Evolutionary conservation across 2,329 filamentous ascomycete species (phyloP).

Genomic region (Ramichloridium luteum): DNA sequence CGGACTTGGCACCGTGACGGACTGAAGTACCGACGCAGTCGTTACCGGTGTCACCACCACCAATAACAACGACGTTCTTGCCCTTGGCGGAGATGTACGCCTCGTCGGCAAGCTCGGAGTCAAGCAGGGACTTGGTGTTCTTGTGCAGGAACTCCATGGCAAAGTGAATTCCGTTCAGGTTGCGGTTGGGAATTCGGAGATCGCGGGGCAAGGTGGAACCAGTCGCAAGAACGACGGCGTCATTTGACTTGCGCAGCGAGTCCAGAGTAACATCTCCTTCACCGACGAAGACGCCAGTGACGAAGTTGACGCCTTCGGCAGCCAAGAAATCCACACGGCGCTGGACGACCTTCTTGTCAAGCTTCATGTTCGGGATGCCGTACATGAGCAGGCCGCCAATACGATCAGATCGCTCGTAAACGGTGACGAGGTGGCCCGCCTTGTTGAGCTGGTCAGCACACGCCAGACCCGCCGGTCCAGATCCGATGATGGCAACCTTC

Average conservation of each 20-base stretch:
- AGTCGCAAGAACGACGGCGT: conserved; percentile 82
- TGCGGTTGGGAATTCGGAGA: conserved; percentile 77
- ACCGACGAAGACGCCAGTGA: conserved; percentile 65
- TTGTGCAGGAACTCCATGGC: conserved; percentile 96
- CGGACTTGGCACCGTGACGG: conserved; percentile 87
- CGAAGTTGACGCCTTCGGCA: conserved; percentile 72
- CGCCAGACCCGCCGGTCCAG: conserved; percentile 81
- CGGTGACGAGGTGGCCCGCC: conserved; percentile 74
- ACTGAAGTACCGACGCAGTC: conserved; percentile 96
- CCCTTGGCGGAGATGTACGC: conserved; percentile 88
- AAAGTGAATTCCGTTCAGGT: conserved; percentile 81
- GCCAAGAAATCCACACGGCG: conserved; percentile 92
- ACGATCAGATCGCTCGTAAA: conserved; percentile 88
- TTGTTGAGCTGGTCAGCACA: conserved; percentile 89
- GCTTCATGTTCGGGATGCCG: conserved; percentile 98
- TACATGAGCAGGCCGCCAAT: conserved; percentile 92
- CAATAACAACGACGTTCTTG: conserved; percentile 93
- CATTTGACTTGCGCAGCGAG: conserved; percentile 59
- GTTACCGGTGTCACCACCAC: conserved; percentile 94
- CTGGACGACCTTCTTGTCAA: conserved; percentile 95
- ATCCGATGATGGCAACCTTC: conserved; percentile 78
- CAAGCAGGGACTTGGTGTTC: conserved; percentile 94
- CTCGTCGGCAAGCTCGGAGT: conserved; percentile 73
- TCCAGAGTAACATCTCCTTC: conserved; percentile 56
- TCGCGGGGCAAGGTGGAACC: conserved; percentile 89